Evolutionary conservation across 202 grass and related monocot genomes (phyloP).

Genomic region (Saccharum hybrid): DNA sequence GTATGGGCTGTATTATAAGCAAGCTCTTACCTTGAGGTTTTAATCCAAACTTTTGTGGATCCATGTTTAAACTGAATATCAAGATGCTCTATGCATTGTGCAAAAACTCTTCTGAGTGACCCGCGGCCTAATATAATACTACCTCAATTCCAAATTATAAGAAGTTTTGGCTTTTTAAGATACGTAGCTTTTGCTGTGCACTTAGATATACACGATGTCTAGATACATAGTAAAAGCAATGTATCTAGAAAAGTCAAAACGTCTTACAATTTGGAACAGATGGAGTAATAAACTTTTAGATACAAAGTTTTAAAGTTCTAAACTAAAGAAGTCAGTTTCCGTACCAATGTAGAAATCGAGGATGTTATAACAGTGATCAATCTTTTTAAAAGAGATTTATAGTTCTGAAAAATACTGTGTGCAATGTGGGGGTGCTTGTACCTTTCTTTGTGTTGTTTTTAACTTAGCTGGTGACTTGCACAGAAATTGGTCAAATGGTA

Average conservation of each 20-base stretch:
- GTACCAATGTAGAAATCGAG: constrained; percentile 28
- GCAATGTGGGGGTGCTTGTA: not conserved
- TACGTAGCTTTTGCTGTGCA: not conserved
- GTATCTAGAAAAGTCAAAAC: not conserved
- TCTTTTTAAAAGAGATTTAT: constrained; percentile 21
- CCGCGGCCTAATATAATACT: not conserved
- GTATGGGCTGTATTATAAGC: constrained; percentile 2
- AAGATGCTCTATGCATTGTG: not conserved
- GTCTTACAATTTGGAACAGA: not conserved
- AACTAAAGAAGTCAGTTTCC: constrained; percentile 28
- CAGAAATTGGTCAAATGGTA: constrained; percentile 81
- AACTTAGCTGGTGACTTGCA: constrained; percentile 35
- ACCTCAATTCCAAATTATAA: not conserved
- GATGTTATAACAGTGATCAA: constrained; percentile 12
- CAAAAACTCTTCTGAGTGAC: constrained; percentile 4
- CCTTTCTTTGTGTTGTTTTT: constrained; percentile 1
- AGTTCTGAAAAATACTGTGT: not conserved
- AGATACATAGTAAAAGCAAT: not conserved
- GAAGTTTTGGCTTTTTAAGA: not conserved
- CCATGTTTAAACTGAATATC: constrained; percentile 20
- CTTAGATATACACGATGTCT: not conserved
- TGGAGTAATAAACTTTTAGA: constrained; percentile 9
- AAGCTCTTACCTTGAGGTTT: constrained; percentile 29
- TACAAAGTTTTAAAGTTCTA: not conserved
- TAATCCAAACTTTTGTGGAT: constrained; percentile 12